Evolutionary conservation across 257 asterid species (phyloP).

Genomic region (Perilla frutescens): DNA sequence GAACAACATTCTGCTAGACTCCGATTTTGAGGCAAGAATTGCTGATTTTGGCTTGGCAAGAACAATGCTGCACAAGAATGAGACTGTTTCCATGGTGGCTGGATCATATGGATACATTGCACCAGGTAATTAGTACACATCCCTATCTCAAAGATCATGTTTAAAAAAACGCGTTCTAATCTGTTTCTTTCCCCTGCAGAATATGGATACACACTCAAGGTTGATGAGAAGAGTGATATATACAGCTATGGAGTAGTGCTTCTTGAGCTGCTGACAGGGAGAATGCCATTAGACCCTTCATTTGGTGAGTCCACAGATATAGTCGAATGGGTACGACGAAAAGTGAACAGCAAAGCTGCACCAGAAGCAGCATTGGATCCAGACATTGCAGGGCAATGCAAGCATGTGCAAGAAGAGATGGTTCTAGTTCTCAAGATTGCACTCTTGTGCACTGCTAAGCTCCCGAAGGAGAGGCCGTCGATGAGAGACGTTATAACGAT

Average conservation of each 20-base stretch:
- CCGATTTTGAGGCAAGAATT: slow-evolving; percentile 69
- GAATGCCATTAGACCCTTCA: slow-evolving; percentile 59
- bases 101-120: slow-evolving; percentile 93
- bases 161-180: background rate
- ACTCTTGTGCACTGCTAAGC: slow-evolving; percentile 78
- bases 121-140: slow-evolving; percentile 57
- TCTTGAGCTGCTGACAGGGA: slow-evolving; percentile 78
- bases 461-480: slow-evolving; percentile 82
- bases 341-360: slow-evolving; percentile 39
- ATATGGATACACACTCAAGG: slow-evolving; percentile 83
- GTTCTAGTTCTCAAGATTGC: slow-evolving; percentile 74
- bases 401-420: slow-evolving; percentile 80
- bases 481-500: slow-evolving; percentile 76
- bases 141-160: background rate
- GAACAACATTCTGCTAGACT: slow-evolving; percentile 68
- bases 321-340: slow-evolving; percentile 72
- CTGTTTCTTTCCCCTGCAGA: slow-evolving; percentile 42
- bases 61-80: slow-evolving; percentile 63
- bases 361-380: slow-evolving; percentile 54
- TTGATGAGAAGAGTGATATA: slow-evolving; percentile 82
- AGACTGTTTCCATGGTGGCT: slow-evolving; percentile 81
- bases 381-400: slow-evolving; percentile 69
- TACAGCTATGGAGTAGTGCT: slow-evolving; percentile 87
- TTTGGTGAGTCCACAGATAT: slow-evolving; percentile 70
- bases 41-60: slow-evolving; percentile 90